Evolutionary conservation across 768 basidiomycete species (phyloP), one percentile per base, ranked within the genome.

Genomic region (Mycena floridula): DNA sequence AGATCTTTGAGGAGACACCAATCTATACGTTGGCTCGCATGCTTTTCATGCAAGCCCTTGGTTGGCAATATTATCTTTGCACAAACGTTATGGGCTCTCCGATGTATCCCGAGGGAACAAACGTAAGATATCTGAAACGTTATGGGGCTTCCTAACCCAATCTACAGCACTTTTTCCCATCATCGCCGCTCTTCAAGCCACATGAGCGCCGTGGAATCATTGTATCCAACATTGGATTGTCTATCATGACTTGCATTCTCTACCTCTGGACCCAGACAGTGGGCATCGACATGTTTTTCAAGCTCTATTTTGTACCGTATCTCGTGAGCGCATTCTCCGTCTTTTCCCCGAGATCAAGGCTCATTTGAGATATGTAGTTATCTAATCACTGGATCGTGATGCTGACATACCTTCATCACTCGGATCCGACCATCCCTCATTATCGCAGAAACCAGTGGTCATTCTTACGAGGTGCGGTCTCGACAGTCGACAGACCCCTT

Each of bases 401-500:
- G 74, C 69, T 78, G 52, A 76, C 76, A 3, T n/a, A n/a, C n/a
- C n/a, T n/a, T n/a, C n/a, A n/a, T n/a, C n/a, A n/a, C n/a, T n/a
- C n/a, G n/a, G n/a, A 78, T 55, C 73, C 74, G 2, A 68, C 68
- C 0, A 66, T 80, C 21, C 79, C 79, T 20, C 76, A 50, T n/a
- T n/a, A n/a, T n/a, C n/a, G n/a, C n/a, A n/a, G n/a, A n/a, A n/a
- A n/a, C n/a, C n/a, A n/a, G n/a, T 81, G 78, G 79, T 68, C 71
- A 13, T 80, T 74, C 60, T 64, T 77, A 40, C 72, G 77, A 0
- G 79, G 79, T 8, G 77, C 79, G 4, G 62, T 70, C 24, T 70
- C 72, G 16, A 80, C 79, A 1, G 71, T 81, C n/a, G n/a, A n/a
- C n/a, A n/a, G n/a, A n/a, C n/a, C n/a, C n/a, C n/a, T n/a, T n/a